Conservation (phyloP, 148 eudicot genomes). For the Camellia granthamiana region DNA sequence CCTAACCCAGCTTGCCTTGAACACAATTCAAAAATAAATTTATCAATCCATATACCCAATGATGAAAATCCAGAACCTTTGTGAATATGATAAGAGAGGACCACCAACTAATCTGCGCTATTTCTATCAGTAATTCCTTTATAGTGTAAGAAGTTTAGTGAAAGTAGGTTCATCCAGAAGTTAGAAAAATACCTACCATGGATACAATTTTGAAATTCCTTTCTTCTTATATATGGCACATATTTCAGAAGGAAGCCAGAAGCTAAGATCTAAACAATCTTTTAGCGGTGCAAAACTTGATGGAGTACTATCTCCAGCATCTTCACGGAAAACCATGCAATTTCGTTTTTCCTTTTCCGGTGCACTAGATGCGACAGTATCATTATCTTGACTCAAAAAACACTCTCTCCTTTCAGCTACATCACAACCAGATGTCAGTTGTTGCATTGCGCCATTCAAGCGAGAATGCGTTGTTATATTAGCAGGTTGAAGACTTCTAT, state of each 20-base stretch:
- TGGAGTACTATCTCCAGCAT: conserved; percentile 51
- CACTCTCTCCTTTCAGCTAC: conserved; percentile 25
- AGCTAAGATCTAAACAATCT: conserved; percentile 55
- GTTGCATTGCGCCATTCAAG: conserved; percentile 12
- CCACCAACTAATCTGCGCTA: background rate
- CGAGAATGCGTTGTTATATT: conserved; percentile 15
- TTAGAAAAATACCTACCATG: conserved; percentile 74
- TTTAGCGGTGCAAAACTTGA: conserved; percentile 52
- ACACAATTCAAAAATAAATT: too few relatives aligned
- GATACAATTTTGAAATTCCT: conserved; percentile 78
- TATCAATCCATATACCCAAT: too few relatives aligned
- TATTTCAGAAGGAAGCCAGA: conserved; percentile 79
- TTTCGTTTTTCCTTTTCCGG: conserved; percentile 21
- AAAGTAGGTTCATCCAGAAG: conserved; percentile 5
- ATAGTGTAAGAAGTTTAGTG: background rate
- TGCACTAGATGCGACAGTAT: conserved; percentile 9
- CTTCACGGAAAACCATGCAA: conserved; percentile 16
- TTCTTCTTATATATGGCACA: conserved; percentile 64
- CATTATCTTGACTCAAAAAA: conserved; percentile 24
- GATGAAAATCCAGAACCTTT: too few relatives aligned
- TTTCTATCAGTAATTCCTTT: background rate
- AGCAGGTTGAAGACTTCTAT: conserved; percentile 19
- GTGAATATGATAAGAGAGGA: background rate
- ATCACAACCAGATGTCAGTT: conserved; percentile 17
- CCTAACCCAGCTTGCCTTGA: too few relatives aligned